Evolutionary conservation across 2,329 filamentous ascomycete genomes (phyloP).

Genomic region (Aspergillus flavus): DNA sequence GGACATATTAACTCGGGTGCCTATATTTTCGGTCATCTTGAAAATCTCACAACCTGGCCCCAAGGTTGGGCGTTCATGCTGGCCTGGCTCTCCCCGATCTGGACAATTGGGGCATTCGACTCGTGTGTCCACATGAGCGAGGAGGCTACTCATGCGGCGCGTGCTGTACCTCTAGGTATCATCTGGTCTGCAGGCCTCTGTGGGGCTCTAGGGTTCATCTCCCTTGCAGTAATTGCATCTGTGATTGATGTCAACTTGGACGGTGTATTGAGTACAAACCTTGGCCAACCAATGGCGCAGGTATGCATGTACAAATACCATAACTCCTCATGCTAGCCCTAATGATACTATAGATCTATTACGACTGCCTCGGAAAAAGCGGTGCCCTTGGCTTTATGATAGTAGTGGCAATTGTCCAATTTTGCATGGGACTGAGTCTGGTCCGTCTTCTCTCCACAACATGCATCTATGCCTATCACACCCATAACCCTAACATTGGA

Average conservation of each 20-base stretch:
- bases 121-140: conserved; percentile 63
- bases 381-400: conserved; percentile 62
- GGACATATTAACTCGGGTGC: conserved; percentile 37
- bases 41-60: conserved; percentile 62
- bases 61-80: conserved; percentile 62
- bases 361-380: conserved; percentile 61
- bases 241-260: conserved; percentile 58
- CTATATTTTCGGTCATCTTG: conserved; percentile 60
- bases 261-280: conserved; percentile 51
- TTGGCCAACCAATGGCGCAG: conserved; percentile 62
- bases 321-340: not conserved
- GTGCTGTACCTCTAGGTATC: conserved; percentile 62
- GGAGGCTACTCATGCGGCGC: conserved; percentile 62
- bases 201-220: conserved; percentile 60
- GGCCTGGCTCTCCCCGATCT: conserved; percentile 64
- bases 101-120: conserved; percentile 60
- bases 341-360: conserved; percentile 53
- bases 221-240: conserved; percentile 60
- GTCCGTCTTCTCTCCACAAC: conserved; percentile 20
- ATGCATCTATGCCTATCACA: not conserved
- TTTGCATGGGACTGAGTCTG: conserved; percentile 62
- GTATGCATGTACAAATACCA: conserved; percentile 19
- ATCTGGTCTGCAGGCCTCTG: conserved; percentile 55
- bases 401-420: conserved; percentile 63
- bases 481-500: not conserved